Conservation (phyloP, 2,329 filamentous ascomycete genomes). For the Hypomyces perniciosus region DNA sequence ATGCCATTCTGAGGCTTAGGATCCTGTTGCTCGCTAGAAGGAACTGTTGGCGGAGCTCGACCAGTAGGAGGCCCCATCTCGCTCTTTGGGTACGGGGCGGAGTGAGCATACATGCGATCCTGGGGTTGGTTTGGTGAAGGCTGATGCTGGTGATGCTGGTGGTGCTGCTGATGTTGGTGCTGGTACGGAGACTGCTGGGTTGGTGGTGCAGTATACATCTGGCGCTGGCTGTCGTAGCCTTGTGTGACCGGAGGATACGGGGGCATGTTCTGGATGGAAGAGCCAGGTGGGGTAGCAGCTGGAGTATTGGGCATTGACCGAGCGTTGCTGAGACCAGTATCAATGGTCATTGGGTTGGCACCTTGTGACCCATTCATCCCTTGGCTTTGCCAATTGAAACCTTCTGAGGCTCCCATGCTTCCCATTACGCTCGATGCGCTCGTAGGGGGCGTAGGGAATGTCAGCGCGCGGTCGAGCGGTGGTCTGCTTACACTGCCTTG, state of each 20-base stretch:
- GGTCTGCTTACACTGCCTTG: conserved; percentile 71
- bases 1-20: conserved; percentile 62
- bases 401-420: conserved; percentile 67
- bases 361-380: conserved; percentile 58
- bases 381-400: conserved; percentile 69
- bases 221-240: conserved; percentile 69
- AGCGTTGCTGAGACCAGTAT: conserved; percentile 68
- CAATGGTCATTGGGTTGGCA: conserved; percentile 71
- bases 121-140: conserved; percentile 54
- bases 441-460: conserved; percentile 88
- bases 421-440: conserved; percentile 82
- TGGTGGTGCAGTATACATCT: conserved; percentile 69
- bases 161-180: conserved; percentile 26
- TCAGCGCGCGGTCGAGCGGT: conserved; percentile 76
- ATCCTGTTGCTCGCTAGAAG: conserved; percentile 57
- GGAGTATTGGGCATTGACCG: conserved; percentile 88
- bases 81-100: conserved; percentile 66
- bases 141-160: conserved; percentile 53
- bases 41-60: conserved; percentile 51
- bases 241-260: conserved; percentile 64
- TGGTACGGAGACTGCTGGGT: conserved; percentile 67
- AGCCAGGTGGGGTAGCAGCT: conserved; percentile 80
- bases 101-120: conserved; percentile 63
- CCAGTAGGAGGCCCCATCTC: conserved; percentile 81
- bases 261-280: conserved; percentile 69